A percentile compares a stretch with the other conserved stretches of the same genome.
Conservation (phyloP, 352 stramenopile genomes). For the Phytophthora macrochlamydospora region DNA sequence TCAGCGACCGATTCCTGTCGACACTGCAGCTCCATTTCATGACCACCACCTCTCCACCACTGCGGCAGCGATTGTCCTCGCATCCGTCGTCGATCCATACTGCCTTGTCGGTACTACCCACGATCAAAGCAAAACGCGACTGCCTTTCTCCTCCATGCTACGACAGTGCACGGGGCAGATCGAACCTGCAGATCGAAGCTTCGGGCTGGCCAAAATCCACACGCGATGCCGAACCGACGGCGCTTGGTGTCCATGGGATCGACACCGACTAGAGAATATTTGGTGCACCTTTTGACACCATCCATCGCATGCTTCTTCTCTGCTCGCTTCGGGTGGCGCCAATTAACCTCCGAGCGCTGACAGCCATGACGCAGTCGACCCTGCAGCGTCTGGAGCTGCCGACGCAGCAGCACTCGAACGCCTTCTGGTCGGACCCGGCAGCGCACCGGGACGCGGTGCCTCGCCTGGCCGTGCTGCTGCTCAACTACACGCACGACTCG, state of each 20-base stretch:
- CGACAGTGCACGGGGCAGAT: no score
- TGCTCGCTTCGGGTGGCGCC: neutral
- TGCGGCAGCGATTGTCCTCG: no score
- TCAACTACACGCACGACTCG: conserved; percentile 55
- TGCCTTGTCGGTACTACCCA: no score
- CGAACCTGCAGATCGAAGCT: no score
- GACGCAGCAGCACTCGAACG: conserved; percentile 49
- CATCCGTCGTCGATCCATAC: no score
- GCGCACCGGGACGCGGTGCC: conserved; percentile 27
- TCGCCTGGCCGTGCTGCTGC: conserved; percentile 63
- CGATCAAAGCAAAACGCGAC: no score
- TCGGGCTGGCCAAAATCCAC: neutral
- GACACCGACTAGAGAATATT: neutral
- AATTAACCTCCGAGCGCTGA: neutral
- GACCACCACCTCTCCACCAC: neutral
- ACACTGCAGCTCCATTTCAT: neutral
- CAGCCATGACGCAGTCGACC: conserved; percentile 5
- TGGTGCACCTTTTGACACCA: neutral
- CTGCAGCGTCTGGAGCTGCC: conserved; percentile 7
- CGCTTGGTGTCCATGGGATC: no score
- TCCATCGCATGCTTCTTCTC: neutral
- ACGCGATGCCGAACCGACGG: no score
- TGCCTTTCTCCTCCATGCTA: no score
- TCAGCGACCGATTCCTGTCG: no score
- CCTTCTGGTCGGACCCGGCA: conserved; percentile 55